Percentiles rank a stretch among this genome's conserved stretches.
phyloP scores from a whole-genome alignment of 371 early-diverging fungal species.

The Modicella reniformis region DNA sequence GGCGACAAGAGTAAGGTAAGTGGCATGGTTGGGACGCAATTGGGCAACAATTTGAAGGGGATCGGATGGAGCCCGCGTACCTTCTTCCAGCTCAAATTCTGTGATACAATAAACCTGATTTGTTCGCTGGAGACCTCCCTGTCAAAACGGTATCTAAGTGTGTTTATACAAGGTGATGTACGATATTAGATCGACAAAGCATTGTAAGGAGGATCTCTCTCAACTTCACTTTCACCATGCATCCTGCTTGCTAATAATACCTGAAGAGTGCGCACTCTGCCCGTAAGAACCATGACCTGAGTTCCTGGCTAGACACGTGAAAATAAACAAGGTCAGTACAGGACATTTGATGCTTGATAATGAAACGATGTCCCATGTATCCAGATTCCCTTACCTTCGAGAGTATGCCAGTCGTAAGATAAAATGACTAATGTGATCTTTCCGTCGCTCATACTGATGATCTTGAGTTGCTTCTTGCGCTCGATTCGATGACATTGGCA shows the following conservation, averaged over 20 bases:
- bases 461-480: slow-evolving; percentile 36
- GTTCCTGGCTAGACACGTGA: slow-evolving; percentile 74
- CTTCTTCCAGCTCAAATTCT: slow-evolving; percentile 67
- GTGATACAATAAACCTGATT: slow-evolving; percentile 61
- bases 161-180: too few relatives aligned
- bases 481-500: slow-evolving; percentile 73
- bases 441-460: slow-evolving; percentile 76
- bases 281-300: slow-evolving; percentile 89
- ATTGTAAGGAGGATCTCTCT: neutral
- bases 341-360: neutral
- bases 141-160: slow-evolving; percentile 69
- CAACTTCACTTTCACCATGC: neutral
- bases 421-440: slow-evolving; percentile 94
- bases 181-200: too few relatives aligned
- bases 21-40: too few relatives aligned
- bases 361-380: neutral
- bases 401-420: slow-evolving; percentile 93
- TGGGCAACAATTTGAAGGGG: too few relatives aligned
- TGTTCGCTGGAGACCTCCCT: slow-evolving; percentile 66
- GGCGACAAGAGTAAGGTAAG: neutral
- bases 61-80: slow-evolving; percentile 45
- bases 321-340: slow-evolving; percentile 7
- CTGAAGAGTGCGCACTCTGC: slow-evolving; percentile 88
- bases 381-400: slow-evolving; percentile 63
- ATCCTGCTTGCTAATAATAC: slow-evolving; percentile 33